phyloP scores from a whole-genome alignment of 2,329 filamentous ascomycete genomes.

The Alternaria postmessia region DNA sequence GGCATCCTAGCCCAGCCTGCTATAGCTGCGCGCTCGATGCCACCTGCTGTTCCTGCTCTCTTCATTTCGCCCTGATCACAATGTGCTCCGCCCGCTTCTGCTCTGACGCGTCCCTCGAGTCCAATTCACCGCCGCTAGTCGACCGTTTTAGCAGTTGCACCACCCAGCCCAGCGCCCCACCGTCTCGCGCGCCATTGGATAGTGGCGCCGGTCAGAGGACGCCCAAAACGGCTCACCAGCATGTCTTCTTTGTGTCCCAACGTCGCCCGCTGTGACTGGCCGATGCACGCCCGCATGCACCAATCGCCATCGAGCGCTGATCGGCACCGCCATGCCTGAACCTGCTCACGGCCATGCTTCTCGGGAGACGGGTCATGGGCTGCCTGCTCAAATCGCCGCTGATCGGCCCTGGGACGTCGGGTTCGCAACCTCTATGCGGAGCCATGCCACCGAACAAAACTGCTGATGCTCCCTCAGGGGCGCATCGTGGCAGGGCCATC shows the following conservation, averaged over 20 bases:
- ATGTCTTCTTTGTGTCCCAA: slow-evolving; percentile 25
- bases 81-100: slow-evolving; percentile 24
- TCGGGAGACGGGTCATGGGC: slow-evolving; percentile 37
- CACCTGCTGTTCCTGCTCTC: slow-evolving; percentile 28
- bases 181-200: slow-evolving; percentile 25
- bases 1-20: slow-evolving; percentile 20
- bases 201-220: slow-evolving; percentile 27
- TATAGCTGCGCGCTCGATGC: slow-evolving; percentile 23
- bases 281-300: slow-evolving; percentile 30
- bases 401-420: slow-evolving; percentile 34
- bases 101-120: slow-evolving; percentile 41
- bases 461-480: slow-evolving; percentile 19
- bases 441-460: slow-evolving; percentile 31
- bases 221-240: slow-evolving; percentile 42
- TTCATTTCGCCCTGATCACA: slow-evolving; percentile 32
- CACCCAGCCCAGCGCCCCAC: slow-evolving; percentile 35
- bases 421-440: slow-evolving; percentile 25
- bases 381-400: slow-evolving; percentile 29
- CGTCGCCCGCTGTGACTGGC: slow-evolving; percentile 36
- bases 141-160: slow-evolving; percentile 48
- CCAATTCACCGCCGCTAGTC: slow-evolving; percentile 39
- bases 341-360: slow-evolving; percentile 33
- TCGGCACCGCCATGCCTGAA: slow-evolving; percentile 32
- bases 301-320: slow-evolving; percentile 30
- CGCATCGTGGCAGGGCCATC: slow-evolving; percentile 16